Evolutionary conservation across 2,329 filamentous ascomycete genomes (phyloP).

Genomic region (Neonectria hederae): DNA sequence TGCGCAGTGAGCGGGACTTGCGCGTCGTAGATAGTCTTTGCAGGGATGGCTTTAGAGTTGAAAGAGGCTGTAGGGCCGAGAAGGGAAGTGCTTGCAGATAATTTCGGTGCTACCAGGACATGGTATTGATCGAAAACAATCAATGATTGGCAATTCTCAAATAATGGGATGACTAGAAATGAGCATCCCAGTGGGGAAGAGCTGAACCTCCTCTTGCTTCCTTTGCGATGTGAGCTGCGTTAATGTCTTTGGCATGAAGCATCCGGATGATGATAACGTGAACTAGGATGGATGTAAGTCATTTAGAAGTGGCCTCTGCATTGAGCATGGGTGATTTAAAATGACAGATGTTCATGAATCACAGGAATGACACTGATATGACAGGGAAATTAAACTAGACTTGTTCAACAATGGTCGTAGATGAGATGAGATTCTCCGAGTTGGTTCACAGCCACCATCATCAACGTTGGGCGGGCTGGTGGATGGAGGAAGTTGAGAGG

Average conservation of each 20-base stretch:
- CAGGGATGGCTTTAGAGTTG: slow-evolving; percentile 2
- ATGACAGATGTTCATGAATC: neutral
- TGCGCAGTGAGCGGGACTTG: neutral
- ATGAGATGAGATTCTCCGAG: neutral
- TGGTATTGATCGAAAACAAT: neutral
- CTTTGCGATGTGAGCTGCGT: neutral
- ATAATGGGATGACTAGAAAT: neutral
- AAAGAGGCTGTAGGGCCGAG: neutral
- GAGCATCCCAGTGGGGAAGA: neutral
- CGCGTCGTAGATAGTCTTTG: neutral
- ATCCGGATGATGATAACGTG: neutral
- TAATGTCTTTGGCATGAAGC: neutral
- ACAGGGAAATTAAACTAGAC: neutral
- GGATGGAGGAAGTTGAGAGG: slow-evolving; percentile 4
- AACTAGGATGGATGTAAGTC: neutral
- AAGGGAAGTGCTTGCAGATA: neutral
- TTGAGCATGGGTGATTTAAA: neutral
- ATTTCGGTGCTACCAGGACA: neutral
- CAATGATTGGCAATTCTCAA: neutral
- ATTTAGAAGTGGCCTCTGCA: neutral
- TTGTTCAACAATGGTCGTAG: neutral
- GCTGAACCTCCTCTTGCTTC: neutral
- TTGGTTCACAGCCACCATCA: neutral
- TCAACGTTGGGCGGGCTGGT: neutral
- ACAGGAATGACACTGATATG: neutral